Base-by-base conservation (phyloP, 345 rosid species). In the Syzygium aqueum region DNA sequence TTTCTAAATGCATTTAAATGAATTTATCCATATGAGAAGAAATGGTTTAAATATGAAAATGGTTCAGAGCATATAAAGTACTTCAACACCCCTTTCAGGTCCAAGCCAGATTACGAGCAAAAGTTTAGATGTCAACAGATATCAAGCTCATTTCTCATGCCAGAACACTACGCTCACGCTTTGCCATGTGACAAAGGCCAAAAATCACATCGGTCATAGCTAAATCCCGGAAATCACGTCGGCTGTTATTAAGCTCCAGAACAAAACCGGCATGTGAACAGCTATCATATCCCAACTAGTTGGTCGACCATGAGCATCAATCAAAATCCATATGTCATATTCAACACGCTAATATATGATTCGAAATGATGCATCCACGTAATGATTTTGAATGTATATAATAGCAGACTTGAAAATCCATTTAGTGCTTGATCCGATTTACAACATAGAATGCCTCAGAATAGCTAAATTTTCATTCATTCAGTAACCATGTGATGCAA, bases 291-390 rank as follows among this genome's bases (percentile, higher is more conserved):
- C 65, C 30, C 16, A 11, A 25, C 11, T 2, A 0, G 28, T 57
- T 57, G 28, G 30, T 25, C 0, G 2, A 57, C 65, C 43, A 40
- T 40, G 43, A 40, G 43, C 33, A 59, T 61, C 67, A 27, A 61
- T 12, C 16, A 1, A 27, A 5, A 61, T 6, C 33, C 67, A 61
- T 27, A 61, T n/a, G 12, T 13, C 3, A 0, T 53, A 53, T 17
- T 22, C 17, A 6, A 27, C 57, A 53, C 0, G 9, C 3, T 7
- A 2, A 61, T 61, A 27, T 1, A n/a, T 5, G 16, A n/a, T 61
- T 3, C 1, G 17, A n/a, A 53, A 27, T 12, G 0, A 27, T 25
- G 5, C 4, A 1, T 1, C 8, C 17, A 2, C 4, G 3, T 2
- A 59, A 61, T 61, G 33, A n/a, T 61, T 61, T 57, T 61, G 8